Percentiles rank a stretch among this genome's conserved stretches.
Conservation (phyloP, 208 protist genomes). For the Leishmania gerbilli region DNA sequence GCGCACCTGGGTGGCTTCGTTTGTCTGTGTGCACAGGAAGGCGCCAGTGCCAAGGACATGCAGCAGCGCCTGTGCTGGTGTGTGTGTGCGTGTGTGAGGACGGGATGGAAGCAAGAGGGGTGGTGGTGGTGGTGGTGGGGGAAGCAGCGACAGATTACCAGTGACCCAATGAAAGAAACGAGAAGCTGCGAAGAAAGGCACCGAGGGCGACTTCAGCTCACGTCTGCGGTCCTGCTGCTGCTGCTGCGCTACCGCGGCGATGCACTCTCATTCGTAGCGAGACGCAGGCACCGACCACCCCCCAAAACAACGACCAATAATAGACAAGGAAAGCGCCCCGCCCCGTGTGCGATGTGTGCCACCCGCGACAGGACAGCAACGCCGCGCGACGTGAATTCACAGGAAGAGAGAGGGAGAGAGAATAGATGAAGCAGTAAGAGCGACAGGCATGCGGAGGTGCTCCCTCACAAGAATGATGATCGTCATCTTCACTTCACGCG, state of each 20-base stretch:
- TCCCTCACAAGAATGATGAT: background rate
- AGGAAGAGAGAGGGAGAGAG: background rate
- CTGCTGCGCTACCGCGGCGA: too few species aligned
- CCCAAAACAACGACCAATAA: too few species aligned
- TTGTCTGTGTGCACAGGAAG: background rate
- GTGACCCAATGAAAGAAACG: background rate
- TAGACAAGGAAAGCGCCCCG: background rate
- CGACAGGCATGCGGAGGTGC: background rate
- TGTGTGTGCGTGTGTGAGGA: background rate
- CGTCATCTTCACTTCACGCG: background rate
- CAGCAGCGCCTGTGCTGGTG: background rate
- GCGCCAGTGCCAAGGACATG: background rate
- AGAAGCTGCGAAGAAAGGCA: background rate
- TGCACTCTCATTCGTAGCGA: too few species aligned
- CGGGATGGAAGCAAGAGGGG: background rate
- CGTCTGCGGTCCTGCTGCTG: background rate
- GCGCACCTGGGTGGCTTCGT: background rate
- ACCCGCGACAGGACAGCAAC: background rate
- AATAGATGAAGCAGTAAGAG: background rate
- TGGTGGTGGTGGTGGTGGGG: background rate
- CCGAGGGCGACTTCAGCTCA: background rate
- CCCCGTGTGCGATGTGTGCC: background rate
- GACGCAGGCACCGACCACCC: too few species aligned
- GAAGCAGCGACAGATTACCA: background rate
- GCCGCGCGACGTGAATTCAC: background rate